These are phyloP conservation scores for Diacronema lutheri DNA, from an alignment of 78 protist species.

Conservation along the genomic window DNA sequence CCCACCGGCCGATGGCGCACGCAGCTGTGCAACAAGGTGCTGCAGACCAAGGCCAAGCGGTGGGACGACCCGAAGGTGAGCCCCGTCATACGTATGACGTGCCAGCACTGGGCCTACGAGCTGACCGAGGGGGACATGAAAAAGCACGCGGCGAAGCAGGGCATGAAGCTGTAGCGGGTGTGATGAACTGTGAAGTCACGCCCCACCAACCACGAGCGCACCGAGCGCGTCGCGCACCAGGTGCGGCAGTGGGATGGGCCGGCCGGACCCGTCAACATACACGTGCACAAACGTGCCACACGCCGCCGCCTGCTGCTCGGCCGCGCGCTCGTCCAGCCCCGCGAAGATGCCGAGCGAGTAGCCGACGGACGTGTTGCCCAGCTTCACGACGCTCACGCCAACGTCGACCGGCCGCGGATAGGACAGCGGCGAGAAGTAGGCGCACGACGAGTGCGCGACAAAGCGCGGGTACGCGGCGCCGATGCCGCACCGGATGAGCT, in stretches of 20 bases:
- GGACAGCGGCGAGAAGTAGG: background rate
- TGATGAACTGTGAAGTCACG: no score
- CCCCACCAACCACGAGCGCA: no score
- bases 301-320: no score
- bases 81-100: conserved; percentile 7
- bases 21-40: background rate
- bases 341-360: background rate
- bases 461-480: background rate
- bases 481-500: background rate
- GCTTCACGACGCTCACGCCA: background rate
- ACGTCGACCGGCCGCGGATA: background rate
- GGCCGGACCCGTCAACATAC: no score
- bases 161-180: no score
- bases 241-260: no score
- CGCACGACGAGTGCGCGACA: background rate
- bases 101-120: conserved; percentile 16
- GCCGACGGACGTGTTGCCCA: background rate
- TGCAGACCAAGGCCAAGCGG: no score
- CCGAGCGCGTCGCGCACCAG: no score
- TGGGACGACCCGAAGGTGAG: background rate
- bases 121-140: background rate
- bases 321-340: no score
- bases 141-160: no score
- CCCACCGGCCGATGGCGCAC: conserved; percentile 1
- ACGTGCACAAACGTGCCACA: no score